Conservation (phyloP, 1,284 basidiomycete genomes). For the Cryptococcus neoformans region DNA sequence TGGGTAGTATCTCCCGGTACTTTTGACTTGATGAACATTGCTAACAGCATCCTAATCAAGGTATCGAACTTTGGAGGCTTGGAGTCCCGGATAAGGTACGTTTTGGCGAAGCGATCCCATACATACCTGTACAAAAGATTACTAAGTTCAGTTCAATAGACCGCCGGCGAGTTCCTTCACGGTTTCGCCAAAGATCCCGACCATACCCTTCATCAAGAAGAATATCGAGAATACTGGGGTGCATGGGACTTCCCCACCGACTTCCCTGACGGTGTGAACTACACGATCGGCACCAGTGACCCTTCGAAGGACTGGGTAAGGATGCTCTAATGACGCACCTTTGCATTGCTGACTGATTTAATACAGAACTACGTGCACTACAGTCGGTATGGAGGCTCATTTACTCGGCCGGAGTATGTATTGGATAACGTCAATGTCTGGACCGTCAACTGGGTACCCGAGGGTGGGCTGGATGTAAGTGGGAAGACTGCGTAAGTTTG, state of each 20-base stretch:
- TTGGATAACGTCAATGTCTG: constrained; percentile 21
- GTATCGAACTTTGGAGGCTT: constrained; percentile 35
- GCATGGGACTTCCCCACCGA: constrained; percentile 23
- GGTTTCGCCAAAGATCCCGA: constrained; percentile 16
- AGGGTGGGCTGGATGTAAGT: neutral
- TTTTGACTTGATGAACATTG: neutral
- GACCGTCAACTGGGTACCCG: constrained; percentile 15
- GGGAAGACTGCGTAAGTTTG: constrained; percentile 9
- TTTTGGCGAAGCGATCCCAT: neutral
- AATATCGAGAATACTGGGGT: constrained; percentile 27
- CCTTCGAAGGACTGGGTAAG: constrained; percentile 6
- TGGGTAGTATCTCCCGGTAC: neutral
- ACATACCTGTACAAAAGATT: neutral
- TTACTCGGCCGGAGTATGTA: constrained; percentile 2
- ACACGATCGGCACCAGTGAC: constrained; percentile 19
- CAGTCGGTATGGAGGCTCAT: constrained; percentile 6
- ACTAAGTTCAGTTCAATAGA: neutral
- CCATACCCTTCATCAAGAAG: constrained; percentile 19
- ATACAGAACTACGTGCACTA: constrained; percentile 7
- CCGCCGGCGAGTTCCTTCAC: constrained; percentile 13
- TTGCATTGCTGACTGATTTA: neutral
- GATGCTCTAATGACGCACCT: no score
- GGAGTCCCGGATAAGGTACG: constrained; percentile 26
- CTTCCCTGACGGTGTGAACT: constrained; percentile 29
- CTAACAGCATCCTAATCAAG: constrained; percentile 5